Percentiles rank a stretch among this genome's conserved stretches.
These are phyloP conservation scores for Erythrophleum ivorense DNA, from an alignment of 331 rosid species.

Conservation along the genomic window DNA sequence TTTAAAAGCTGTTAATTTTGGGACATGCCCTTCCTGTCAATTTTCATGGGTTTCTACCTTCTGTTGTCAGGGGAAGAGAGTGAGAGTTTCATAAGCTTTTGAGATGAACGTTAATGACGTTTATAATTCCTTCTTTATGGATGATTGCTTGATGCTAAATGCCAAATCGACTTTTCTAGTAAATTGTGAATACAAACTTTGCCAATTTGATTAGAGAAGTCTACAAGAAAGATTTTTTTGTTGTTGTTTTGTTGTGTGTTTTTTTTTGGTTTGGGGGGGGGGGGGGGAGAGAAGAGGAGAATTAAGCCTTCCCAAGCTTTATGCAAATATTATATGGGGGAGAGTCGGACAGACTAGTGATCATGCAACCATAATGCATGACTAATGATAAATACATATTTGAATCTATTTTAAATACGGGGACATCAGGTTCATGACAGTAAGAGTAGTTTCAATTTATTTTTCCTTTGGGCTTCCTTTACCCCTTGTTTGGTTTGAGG, in stretches of 20 bases:
- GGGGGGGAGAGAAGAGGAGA: background rate
- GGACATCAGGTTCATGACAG: background rate
- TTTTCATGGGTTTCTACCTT: background rate
- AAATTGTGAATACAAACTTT: background rate
- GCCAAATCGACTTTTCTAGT: slow-evolving; percentile 32
- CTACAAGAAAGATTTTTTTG: background rate
- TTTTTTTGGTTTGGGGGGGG: background rate
- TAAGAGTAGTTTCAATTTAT: background rate
- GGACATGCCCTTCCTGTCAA: slow-evolving; percentile 11
- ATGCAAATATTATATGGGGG: background rate
- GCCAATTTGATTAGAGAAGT: background rate
- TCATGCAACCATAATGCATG: background rate
- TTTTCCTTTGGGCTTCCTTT: background rate
- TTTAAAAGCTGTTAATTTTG: slow-evolving; percentile 16
- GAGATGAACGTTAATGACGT: slow-evolving; percentile 24
- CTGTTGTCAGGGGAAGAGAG: slow-evolving; percentile 13
- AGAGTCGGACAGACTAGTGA: background rate
- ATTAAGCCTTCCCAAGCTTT: background rate
- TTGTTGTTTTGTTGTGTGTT: background rate
- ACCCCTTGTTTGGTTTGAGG: no score
- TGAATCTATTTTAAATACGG: background rate
- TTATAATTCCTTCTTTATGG: slow-evolving; percentile 3
- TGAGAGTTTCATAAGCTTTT: slow-evolving; percentile 10
- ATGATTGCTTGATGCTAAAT: background rate
- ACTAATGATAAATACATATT: background rate